Evolutionary conservation across 495 filamentous ascomycete species (phyloP), one percentile per base, ranked within the genome.

Genomic region (Collariella sp.): DNA sequence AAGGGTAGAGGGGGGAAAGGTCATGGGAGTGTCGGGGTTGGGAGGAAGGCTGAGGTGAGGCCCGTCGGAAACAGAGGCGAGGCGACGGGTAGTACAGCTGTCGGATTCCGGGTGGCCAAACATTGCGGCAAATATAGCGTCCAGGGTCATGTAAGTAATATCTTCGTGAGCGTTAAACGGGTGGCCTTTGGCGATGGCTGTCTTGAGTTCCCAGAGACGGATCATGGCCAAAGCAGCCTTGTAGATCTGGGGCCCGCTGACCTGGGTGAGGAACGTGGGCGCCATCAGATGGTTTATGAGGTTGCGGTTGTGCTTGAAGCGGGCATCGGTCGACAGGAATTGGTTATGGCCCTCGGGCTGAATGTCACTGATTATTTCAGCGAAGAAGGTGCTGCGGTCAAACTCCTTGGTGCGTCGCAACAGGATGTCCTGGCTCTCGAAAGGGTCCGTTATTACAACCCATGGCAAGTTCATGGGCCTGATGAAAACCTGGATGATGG

Each of bases 351-450:
- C 61, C 12, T 67, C 49, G 0, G 67, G 65, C 12, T 68, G 36
- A n/a, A 70, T 58, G 5, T 54, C 57, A 23, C 56, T 41, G 34
- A 74, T 62, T 6, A 66, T 22, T 5, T 64, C 60, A 1, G 44
- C 55, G 10, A 62, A 52, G 12, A 65, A 50, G 19, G 36, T 19
- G 23, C 67, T 63, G 4, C 67, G 52, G 50, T 76, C 71, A 48
- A 76, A 74, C 45, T 75, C 72, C 45, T 67, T 70, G 33, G 46
- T 52, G 3, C 73, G 67, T 3, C 69, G 66, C 16, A 70, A 46
- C 11, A 74, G 56, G 22, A 76, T 66, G 57, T 78, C 73, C 45
- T 68, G 61, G 31, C 62, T 50, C 55, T 76, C 72, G 31, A 56
- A 57, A 10, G 61, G 67, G 45, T 77, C 72, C n/a, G 66, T 55